Evolutionary conservation across 2,329 filamentous ascomycete genomes (phyloP).

Genomic region (Botrytis cinerea): DNA sequence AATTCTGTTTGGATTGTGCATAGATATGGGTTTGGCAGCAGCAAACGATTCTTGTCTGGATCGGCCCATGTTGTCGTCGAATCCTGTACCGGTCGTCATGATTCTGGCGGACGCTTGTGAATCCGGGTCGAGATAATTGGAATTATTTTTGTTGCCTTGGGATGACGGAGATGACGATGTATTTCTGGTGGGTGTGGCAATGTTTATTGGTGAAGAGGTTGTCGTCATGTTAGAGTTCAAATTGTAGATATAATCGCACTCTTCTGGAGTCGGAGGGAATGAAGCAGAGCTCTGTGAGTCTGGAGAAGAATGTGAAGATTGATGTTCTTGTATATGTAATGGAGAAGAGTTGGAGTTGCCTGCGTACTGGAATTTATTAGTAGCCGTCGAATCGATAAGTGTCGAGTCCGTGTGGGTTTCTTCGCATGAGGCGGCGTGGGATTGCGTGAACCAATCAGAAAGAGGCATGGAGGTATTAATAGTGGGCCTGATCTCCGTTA

Average conservation of each 20-base stretch:
- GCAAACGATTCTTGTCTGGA: conserved; percentile 65
- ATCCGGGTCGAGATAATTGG: conserved; percentile 37
- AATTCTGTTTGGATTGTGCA: conserved; percentile 63
- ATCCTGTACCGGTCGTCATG: conserved; percentile 56
- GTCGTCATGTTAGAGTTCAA: conserved; percentile 37
- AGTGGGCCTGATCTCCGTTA: background rate
- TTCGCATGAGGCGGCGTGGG: conserved; percentile 20
- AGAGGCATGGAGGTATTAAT: conserved; percentile 6
- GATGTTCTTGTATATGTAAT: background rate
- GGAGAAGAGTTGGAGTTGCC: conserved; percentile 19
- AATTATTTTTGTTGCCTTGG: conserved; percentile 37
- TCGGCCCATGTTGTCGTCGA: conserved; percentile 53
- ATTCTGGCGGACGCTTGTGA: conserved; percentile 47
- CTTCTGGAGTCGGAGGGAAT: background rate
- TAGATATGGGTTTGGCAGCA: conserved; percentile 66
- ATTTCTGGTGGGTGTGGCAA: conserved; percentile 41
- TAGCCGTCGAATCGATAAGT: conserved; percentile 2
- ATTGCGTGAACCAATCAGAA: conserved; percentile 21
- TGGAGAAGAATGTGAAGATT: conserved; percentile 18
- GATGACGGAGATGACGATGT: conserved; percentile 44
- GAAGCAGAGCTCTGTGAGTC: background rate
- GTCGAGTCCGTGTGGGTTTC: conserved; percentile 13
- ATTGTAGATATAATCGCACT: conserved; percentile 2
- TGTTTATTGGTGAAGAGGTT: conserved; percentile 42
- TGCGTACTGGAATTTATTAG: background rate